These are phyloP conservation scores for Nidularia sp. DNA, from an alignment of 768 basidiomycete genomes.

Conservation along the genomic window DNA sequence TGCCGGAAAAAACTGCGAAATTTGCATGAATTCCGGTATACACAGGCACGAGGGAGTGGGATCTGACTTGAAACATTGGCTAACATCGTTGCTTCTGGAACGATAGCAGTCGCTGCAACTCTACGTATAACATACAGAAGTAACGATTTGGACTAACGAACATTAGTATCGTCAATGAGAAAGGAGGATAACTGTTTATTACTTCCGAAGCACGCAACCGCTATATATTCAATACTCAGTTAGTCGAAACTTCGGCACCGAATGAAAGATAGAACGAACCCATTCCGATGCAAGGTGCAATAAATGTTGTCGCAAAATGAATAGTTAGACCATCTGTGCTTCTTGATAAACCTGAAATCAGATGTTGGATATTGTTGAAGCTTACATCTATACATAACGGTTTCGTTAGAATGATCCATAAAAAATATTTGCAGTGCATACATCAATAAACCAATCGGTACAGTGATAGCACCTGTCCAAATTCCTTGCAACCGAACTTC, in stretches of 20 bases:
- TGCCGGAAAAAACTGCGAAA: constrained; percentile 27
- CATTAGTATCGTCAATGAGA: no score
- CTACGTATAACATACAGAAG: constrained; percentile 33
- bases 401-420: no score
- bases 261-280: constrained; percentile 13
- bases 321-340: constrained; percentile 27
- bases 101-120: constrained; percentile 35
- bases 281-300: constrained; percentile 35
- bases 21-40: not conserved
- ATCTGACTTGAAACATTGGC: constrained; percentile 30
- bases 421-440: constrained; percentile 2
- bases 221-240: constrained; percentile 8
- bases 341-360: no score
- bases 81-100: constrained; percentile 30
- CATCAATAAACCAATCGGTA: constrained; percentile 29
- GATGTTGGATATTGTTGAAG: no score
- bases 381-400: no score
- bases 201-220: constrained; percentile 33
- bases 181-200: not conserved
- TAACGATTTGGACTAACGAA: constrained; percentile 26
- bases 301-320: constrained; percentile 25
- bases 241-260: not conserved
- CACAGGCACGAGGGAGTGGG: not conserved
- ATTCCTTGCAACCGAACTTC: constrained; percentile 34
- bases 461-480: constrained; percentile 31